Base-by-base conservation (phyloP, 768 basidiomycete genomes). In the Glaciozyma antarctica region DNA sequence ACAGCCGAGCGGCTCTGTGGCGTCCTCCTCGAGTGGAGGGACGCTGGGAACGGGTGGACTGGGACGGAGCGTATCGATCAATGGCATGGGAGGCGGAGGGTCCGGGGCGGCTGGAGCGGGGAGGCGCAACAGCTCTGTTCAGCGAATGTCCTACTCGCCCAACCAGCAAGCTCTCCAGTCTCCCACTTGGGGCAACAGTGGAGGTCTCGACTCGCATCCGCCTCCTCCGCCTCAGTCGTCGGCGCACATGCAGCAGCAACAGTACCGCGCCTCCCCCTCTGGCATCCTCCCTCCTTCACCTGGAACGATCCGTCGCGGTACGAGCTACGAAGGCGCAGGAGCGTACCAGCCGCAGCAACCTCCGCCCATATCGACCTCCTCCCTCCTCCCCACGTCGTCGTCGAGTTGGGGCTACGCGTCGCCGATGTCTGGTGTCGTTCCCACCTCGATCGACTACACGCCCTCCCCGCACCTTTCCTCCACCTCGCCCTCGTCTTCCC, bases 301-400 rank as follows among this genome's bases (percentile, higher is more conserved):
- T 15, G 56, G 26, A 38, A 26, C 30, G 2, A 66, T 66, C 61
- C 56, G 65, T 13, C 41, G 65, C 19, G 65, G 65, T 2, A 28
- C 53, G 41, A 52, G 48, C 19, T 66, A 66, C 51, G 65, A 66
- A 49, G 45, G 43, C 28, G 51, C 24, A 16, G 22, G 38, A 41
- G 38, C 22, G 22, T 16, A 24, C 51, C 51, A 21, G 51, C n/a
- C 3, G 5, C 15, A 16, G 24, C n/a, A 17, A 9, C 15, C 51
- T 10, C n/a, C 51, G 15, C 24, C 51, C 15, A 16, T 16, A 52
- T 24, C 24, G 47, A 19, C 47, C 44, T 63, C 47, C 44, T 63
- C 61, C 12, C 59, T 67, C 19, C 52, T 67, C 22, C 66, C 66
- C 10, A 44, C 58, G 28, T 60, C 66, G 26, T 63, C 43, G 13